These are phyloP conservation scores for Pyricularia pennisetigena DNA, from an alignment of 2,329 filamentous ascomycete genomes.

Conservation along the genomic window DNA sequence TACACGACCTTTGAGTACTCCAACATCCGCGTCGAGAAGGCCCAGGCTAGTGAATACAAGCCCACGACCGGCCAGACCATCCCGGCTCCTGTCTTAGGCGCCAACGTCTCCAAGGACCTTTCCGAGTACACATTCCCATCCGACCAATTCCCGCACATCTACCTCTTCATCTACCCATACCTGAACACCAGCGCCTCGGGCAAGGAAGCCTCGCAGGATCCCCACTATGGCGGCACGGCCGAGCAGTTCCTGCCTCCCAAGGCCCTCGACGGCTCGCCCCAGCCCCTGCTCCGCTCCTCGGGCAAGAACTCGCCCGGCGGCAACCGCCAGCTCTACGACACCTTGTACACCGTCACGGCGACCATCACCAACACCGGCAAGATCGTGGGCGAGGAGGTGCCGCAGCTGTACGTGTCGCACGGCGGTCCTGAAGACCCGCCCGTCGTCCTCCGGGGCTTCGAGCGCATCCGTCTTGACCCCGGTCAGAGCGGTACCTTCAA, in stretches of 20 bases:
- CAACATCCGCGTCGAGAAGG: constrained; percentile 48
- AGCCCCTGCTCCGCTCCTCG: constrained; percentile 40
- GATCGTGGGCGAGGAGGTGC: constrained; percentile 57
- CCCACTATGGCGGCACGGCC: constrained; percentile 48
- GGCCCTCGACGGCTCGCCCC: constrained; percentile 43
- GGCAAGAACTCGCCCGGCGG: constrained; percentile 45
- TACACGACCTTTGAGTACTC: constrained; percentile 74
- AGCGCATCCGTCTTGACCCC: constrained; percentile 61
- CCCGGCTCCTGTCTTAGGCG: constrained; percentile 54
- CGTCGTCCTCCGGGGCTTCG: constrained; percentile 67
- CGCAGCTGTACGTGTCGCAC: constrained; percentile 71
- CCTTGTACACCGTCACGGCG: constrained; percentile 57
- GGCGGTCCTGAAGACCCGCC: constrained; percentile 65
- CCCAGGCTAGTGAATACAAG: constrained; percentile 35
- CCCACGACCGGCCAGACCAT: constrained; percentile 51
- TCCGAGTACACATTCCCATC: constrained; percentile 60
- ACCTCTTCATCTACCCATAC: constrained; percentile 61
- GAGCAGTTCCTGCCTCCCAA: constrained; percentile 50
- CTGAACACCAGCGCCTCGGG: constrained; percentile 52
- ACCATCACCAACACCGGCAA: constrained; percentile 63
- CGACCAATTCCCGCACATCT: constrained; percentile 37
- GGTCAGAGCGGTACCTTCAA: constrained; percentile 59
- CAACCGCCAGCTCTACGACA: constrained; percentile 56
- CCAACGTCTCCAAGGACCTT: constrained; percentile 51
- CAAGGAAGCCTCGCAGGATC: constrained; percentile 44